Evolutionary conservation across 83 land plant genomes (phyloP).

Genomic region (Diphasiastrum complanatum): DNA sequence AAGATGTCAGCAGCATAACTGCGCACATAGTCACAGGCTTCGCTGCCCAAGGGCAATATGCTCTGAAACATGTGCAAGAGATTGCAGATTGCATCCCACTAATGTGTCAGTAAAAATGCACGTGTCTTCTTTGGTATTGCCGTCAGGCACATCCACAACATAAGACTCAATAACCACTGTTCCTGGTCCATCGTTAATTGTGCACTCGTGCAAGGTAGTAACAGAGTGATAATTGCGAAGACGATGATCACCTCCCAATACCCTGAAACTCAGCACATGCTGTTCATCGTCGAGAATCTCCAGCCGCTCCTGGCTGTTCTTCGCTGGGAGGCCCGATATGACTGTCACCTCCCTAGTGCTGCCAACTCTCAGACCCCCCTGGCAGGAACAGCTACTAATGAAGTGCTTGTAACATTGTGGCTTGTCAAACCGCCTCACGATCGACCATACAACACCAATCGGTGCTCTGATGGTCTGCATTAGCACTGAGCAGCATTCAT

Average conservation of each 20-base stretch:
- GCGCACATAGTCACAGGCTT: too few species aligned
- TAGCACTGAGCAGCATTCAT: too few species aligned
- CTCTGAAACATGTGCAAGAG: slow-evolving; percentile 3
- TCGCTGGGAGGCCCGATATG: slow-evolving; percentile 16
- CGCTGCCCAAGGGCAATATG: too few species aligned
- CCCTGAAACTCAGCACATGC: slow-evolving; percentile 8
- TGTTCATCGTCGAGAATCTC: slow-evolving; percentile 13
- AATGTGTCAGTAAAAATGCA: slow-evolving; percentile 6
- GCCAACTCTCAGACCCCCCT: too few species aligned
- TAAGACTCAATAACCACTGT: slow-evolving; percentile 15
- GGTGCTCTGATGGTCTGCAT: too few species aligned
- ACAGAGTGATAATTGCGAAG: slow-evolving; percentile 10
- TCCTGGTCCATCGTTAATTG: not conserved
- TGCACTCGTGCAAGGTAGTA: slow-evolving; percentile 3
- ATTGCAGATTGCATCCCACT: slow-evolving; percentile 9
- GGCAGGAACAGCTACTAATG: too few species aligned
- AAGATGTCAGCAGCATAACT: too few species aligned
- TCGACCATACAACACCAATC: too few species aligned
- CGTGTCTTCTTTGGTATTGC: slow-evolving; percentile 13
- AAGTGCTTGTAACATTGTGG: too few species aligned
- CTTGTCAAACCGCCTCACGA: too few species aligned
- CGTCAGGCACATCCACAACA: slow-evolving; percentile 14
- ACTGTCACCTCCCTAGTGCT: too few species aligned
- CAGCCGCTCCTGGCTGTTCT: slow-evolving; percentile 1
- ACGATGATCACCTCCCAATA: slow-evolving; percentile 1